A percentile compares a stretch with the other conserved stretches of the same genome.
Evolutionary conservation across 768 basidiomycete genomes (phyloP).

Genomic region (Melanogaster broomeanus): DNA sequence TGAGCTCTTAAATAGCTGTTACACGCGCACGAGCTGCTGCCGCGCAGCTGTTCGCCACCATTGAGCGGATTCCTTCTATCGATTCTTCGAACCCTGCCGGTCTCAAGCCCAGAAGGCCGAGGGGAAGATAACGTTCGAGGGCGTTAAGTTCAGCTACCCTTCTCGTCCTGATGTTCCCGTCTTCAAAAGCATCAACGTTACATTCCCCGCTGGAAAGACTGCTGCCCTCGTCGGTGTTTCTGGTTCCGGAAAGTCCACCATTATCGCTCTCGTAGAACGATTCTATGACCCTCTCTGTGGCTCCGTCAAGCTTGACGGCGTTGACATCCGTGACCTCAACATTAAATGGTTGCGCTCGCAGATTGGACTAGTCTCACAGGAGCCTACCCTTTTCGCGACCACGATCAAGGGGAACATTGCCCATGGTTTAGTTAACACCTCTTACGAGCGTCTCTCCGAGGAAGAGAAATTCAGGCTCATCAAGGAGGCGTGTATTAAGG

Average conservation of each 20-base stretch:
- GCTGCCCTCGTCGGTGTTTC: slow-evolving; percentile 79
- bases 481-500: slow-evolving; percentile 84
- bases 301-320: slow-evolving; percentile 70
- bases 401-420: slow-evolving; percentile 82
- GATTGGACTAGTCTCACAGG: slow-evolving; percentile 88
- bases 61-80: slow-evolving; percentile 84
- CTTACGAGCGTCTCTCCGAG: slow-evolving; percentile 63
- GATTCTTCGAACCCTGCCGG: slow-evolving; percentile 76
- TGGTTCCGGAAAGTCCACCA: slow-evolving; percentile 77
- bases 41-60: slow-evolving; percentile 86
- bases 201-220: slow-evolving; percentile 77
- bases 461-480: slow-evolving; percentile 77
- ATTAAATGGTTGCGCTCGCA: slow-evolving; percentile 84
- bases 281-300: slow-evolving; percentile 85
- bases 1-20: slow-evolving; percentile 49
- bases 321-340: slow-evolving; percentile 73
- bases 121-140: slow-evolving; percentile 74
- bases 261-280: slow-evolving; percentile 79
- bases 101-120: slow-evolving; percentile 60
- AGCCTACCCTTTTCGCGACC: slow-evolving; percentile 84
- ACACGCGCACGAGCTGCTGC: slow-evolving; percentile 83
- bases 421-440: slow-evolving; percentile 80
- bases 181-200: slow-evolving; percentile 65
- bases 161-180: slow-evolving; percentile 81
- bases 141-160: slow-evolving; percentile 84